A percentile compares a stretch with the other conserved stretches of the same genome.
Conservation (phyloP, 345 rosid species). For the Eucalyptus polybractea region DNA sequence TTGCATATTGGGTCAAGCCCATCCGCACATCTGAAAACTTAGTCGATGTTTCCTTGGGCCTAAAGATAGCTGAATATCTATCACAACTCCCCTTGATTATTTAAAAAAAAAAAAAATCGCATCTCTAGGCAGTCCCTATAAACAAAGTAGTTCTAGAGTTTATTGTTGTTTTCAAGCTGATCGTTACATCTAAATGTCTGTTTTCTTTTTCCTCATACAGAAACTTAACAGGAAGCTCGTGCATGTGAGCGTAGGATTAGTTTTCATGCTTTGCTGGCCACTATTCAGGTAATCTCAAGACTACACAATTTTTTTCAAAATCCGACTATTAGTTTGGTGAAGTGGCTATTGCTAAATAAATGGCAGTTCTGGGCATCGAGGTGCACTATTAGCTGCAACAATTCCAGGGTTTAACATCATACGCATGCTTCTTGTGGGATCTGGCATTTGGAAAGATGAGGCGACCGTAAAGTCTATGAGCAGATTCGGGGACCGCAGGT, state of each 20-base stretch:
- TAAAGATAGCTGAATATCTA: not conserved
- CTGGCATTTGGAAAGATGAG: slow-evolving; percentile 70
- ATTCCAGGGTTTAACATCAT: slow-evolving; percentile 57
- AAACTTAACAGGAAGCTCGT: slow-evolving; percentile 78
- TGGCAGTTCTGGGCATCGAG: slow-evolving; percentile 66
- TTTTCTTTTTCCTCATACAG: slow-evolving; percentile 13
- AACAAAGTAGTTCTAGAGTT: not conserved
- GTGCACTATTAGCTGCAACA: slow-evolving; percentile 65
- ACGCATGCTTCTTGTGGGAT: slow-evolving; percentile 71
- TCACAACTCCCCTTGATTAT: not conserved
- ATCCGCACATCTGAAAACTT: not conserved
- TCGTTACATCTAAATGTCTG: not conserved
- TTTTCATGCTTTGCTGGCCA: slow-evolving; percentile 90
- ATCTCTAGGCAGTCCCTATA: not conserved
- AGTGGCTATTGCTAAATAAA: not conserved
- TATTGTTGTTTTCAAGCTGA: not conserved
- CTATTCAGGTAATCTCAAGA: slow-evolving; percentile 44
- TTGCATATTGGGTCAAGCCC: not conserved
- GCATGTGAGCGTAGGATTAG: slow-evolving; percentile 74
- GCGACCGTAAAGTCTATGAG: slow-evolving; percentile 92
- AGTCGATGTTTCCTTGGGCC: not conserved
- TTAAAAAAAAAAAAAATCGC: not conserved
- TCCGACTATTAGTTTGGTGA: not conserved
- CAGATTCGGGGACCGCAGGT: slow-evolving; percentile 90
- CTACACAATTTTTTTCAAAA: not conserved